Base-by-base conservation (phyloP, 768 basidiomycete species). In the Tephrocybe sp. region DNA sequence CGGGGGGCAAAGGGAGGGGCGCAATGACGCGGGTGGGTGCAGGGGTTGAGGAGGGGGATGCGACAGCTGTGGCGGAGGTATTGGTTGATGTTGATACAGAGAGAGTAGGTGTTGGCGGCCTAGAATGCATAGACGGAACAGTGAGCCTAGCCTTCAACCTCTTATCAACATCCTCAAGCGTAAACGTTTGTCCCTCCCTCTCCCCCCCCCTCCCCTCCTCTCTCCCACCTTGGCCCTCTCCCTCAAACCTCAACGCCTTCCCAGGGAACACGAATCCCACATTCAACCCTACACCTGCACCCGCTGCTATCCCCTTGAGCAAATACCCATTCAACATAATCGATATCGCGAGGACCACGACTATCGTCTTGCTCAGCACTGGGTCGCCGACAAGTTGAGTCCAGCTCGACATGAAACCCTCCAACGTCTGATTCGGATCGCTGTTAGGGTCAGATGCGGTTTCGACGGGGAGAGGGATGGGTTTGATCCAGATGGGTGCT, bases 321-420 rank as follows among this genome's bases (percentile, higher is more conserved):
- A 98, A 76, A 63, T 92, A 98, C 3, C 94, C 95, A 56, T 99
- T 99, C 51, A 99, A 75, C 49, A 85, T 80, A 51, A 98, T 87
- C 52, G 87, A 89, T 53, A 96, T 78, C 2, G 84, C 88, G 19
- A 99, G 81, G 13, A 89, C 76, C 49, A 91, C 77, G 43, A 98
- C 90, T 64, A 98, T 94, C 89, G 92, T 95, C 72, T 98, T 98
- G 61, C 83, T 86, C 54, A 98, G 71, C 45, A 98, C 82, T 1
- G 96, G 96, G 63, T 99, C 96, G 33, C 93, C 93, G 45, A 98
- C 92, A 56, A 98, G 84, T 12, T 75, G 72, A 8, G 92, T 91
- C 95, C 95, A 98, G 3, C 82, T 78, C 38, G 82, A 82, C 89
- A 97, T 90, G 75, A 95, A 95, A 53, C 80, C 77, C 53, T 95